phyloP scores from a whole-genome alignment of 345 rosid species.

The Durio zibethinus region DNA sequence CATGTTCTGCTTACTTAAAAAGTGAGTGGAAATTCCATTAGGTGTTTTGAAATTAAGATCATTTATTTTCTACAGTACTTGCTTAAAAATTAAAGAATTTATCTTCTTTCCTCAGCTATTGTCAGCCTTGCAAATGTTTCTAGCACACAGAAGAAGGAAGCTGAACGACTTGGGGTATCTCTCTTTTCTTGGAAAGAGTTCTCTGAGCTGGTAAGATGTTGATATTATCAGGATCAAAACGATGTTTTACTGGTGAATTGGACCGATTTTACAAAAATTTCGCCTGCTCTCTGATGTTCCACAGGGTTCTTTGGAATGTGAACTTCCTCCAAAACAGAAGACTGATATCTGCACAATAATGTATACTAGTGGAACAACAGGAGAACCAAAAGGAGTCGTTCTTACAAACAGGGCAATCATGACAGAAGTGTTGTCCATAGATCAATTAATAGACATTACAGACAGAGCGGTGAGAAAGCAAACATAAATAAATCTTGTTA shows the following conservation, averaged over 20 bases:
- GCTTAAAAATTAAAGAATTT: not conserved
- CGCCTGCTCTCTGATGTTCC: not conserved
- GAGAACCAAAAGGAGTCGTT: conserved; percentile 95
- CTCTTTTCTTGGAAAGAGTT: conserved; percentile 86
- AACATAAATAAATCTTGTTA: not conserved
- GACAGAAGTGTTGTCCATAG: conserved; percentile 76
- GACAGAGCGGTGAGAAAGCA: conserved; percentile 53
- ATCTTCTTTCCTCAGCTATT: conserved; percentile 49
- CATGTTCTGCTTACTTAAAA: conserved; percentile 57
- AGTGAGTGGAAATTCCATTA: conserved; percentile 38
- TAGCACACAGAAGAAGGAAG: conserved; percentile 60
- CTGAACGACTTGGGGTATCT: conserved; percentile 63
- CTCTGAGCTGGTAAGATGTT: conserved; percentile 44
- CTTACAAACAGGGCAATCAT: conserved; percentile 58
- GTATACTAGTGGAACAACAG: conserved; percentile 98
- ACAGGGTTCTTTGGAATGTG: conserved; percentile 61
- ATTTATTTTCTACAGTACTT: not conserved
- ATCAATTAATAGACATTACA: conserved; percentile 51
- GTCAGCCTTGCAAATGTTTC: conserved; percentile 69
- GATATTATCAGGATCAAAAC: not conserved
- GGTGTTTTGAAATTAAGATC: not conserved
- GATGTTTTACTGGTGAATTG: not conserved
- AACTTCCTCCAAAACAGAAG: conserved; percentile 62
- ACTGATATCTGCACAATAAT: conserved; percentile 81
- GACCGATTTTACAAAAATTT: not conserved